Evolutionary conservation across 2,329 filamentous ascomycete genomes (phyloP).

Genomic region (Colletotrichum melonis): DNA sequence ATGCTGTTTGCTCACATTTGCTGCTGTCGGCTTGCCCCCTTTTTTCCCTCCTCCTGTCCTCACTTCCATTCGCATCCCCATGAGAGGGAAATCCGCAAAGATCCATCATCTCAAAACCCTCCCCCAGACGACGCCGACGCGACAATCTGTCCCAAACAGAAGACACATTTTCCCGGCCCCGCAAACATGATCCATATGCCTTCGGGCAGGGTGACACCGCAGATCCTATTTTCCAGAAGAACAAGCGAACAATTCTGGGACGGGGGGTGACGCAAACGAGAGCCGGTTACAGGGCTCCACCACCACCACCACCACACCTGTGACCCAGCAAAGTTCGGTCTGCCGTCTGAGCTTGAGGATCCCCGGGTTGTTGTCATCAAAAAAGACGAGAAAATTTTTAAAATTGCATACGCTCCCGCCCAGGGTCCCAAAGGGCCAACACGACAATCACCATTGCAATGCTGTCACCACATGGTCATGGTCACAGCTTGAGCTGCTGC

Average conservation of each 20-base stretch:
- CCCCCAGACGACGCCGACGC: constrained; percentile 11
- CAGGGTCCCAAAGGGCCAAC: background rate
- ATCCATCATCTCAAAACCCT: constrained; percentile 1
- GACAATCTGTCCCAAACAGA: constrained; percentile 33
- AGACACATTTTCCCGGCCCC: constrained; percentile 20
- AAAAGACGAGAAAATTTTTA: constrained; percentile 32
- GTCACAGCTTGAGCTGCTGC: background rate
- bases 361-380: constrained; percentile 30
- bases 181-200: constrained; percentile 23
- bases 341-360: constrained; percentile 16
- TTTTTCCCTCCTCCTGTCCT: background rate
- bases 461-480: background rate
- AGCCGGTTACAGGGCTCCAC: background rate
- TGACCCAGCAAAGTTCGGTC: background rate
- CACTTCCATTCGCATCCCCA: background rate
- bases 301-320: background rate
- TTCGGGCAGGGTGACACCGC: constrained; percentile 31
- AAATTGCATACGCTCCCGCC: constrained; percentile 17
- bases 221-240: constrained; percentile 37
- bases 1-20: background rate
- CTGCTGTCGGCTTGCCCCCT: background rate
- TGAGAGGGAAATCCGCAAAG: constrained; percentile 15
- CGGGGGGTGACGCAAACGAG: constrained; percentile 32
- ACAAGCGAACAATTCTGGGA: constrained; percentile 30
- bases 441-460: background rate